phyloP scores from a whole-genome alignment of 768 basidiomycete species.

The Pulveroboletus sp. region DNA sequence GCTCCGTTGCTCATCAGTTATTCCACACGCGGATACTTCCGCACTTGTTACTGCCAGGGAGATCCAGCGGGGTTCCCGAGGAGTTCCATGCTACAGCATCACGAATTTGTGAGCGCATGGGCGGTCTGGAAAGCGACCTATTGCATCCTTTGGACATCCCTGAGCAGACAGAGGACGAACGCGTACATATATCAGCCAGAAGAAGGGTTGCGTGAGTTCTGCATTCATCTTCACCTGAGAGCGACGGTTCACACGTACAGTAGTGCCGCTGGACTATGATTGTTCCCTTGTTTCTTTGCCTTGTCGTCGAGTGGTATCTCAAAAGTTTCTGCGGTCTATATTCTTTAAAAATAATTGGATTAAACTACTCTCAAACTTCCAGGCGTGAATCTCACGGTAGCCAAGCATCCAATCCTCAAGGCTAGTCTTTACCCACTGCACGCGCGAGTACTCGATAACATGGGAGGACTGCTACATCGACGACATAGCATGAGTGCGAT shows the following conservation, averaged over 20 bases:
- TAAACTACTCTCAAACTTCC: background rate
- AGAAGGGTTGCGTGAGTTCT: conserved; percentile 26
- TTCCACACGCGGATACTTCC: conserved; percentile 37
- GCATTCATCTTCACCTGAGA: background rate
- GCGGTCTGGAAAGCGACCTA: conserved; percentile 27
- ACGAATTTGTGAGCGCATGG: conserved; percentile 30
- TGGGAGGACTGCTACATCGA: background rate
- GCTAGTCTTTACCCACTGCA: no score
- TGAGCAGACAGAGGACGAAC: conserved; percentile 5
- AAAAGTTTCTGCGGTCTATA: conserved; percentile 7
- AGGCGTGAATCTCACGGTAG: background rate
- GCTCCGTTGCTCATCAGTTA: conserved; percentile 31
- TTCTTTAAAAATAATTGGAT: conserved; percentile 6
- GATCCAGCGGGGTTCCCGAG: conserved; percentile 27
- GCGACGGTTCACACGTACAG: conserved; percentile 1
- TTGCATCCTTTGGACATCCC: background rate
- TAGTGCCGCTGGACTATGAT: conserved; percentile 19
- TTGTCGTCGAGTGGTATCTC: conserved; percentile 7
- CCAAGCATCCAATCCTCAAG: background rate
- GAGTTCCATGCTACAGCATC: conserved; percentile 29
- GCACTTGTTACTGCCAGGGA: conserved; percentile 27
- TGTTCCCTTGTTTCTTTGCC: background rate
- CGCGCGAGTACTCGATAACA: background rate
- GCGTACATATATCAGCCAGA: conserved; percentile 7
- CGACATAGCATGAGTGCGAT: background rate